Evolutionary conservation across 139 green algal genomes (phyloP), one percentile per base, ranked within the genome.

Genomic region (Coccomyxa sp.): DNA sequence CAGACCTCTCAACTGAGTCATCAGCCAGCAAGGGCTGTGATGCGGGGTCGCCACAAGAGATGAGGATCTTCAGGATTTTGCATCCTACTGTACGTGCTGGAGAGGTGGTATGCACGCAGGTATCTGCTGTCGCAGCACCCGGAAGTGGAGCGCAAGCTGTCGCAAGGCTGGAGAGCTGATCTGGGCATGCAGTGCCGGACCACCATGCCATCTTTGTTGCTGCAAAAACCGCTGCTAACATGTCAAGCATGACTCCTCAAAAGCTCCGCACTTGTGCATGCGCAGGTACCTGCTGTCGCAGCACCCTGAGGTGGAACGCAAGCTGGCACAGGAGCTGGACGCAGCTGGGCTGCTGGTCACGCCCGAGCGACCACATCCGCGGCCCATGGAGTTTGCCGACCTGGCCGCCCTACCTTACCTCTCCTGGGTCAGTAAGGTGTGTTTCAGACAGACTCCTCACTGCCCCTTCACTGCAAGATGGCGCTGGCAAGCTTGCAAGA

Each of bases 111-210:
- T 51, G 38, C 38, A 7, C 18, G 51, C 77, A 81, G 77, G 38
- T 85, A 83, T n/a, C 30, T 85, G 67, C 71, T 87, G 23, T 85
- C 80, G 1, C 80, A 87, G 81, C 80, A 85, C 13, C 80, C 80
- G 7, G 75, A 85, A 7, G 80, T 84, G 58, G 80, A 85, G 28
- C 58, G 31, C 14, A 82, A 77, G 74, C 32, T 87, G n/a, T 31
- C 25, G 45, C 28, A 63, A 28, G 79, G n/a, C n/a, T n/a, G n/a
- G n/a, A n/a, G n/a, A n/a, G n/a, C n/a, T n/a, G n/a, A n/a, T n/a
- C n/a, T n/a, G n/a, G n/a, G n/a, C n/a, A n/a, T n/a, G n/a, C n/a
- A n/a, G n/a, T n/a, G n/a, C n/a, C n/a, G n/a, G n/a, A n/a, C n/a
- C n/a, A n/a, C n/a, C n/a, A n/a, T n/a, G n/a, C n/a, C n/a, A n/a